Conservation (phyloP, 2,329 filamentous ascomycete species). For the Diplodia seriata region DNA sequence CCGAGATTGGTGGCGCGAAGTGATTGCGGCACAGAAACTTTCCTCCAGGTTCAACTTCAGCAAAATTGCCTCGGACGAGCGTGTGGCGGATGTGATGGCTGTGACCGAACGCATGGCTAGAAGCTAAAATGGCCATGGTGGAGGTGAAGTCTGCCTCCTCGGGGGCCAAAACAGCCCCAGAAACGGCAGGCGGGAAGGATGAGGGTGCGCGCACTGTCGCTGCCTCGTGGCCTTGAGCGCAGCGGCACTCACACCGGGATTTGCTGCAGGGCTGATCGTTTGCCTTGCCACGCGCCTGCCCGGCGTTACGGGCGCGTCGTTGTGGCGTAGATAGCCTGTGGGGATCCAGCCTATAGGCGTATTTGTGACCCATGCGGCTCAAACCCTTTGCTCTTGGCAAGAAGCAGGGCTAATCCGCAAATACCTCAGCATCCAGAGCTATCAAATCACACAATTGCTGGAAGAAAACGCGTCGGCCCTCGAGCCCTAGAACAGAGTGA, state of each 20-base stretch:
- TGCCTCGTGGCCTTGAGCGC: conserved; percentile 8
- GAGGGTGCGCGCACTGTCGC: conserved; percentile 2
- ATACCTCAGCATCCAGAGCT: background rate
- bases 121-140: background rate
- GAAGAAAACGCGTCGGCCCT: background rate
- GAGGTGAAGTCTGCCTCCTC: conserved; percentile 19
- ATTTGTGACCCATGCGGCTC: conserved; percentile 1
- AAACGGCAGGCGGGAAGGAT: conserved; percentile 9
- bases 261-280: conserved; percentile 5
- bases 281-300: conserved; percentile 23
- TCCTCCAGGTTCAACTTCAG: background rate
- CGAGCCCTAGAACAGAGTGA: background rate
- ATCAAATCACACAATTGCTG: background rate
- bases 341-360: conserved; percentile 9
- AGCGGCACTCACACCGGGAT: conserved; percentile 6
- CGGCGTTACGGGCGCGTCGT: conserved; percentile 17
- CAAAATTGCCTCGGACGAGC: conserved; percentile 1
- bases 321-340: conserved; percentile 18
- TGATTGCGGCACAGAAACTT: background rate
- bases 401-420: background rate
- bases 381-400: conserved; percentile 3
- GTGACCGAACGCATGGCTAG: background rate
- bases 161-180: conserved; percentile 7
- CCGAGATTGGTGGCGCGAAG: conserved; percentile 9
- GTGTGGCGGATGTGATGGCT: conserved; percentile 2